phyloP scores from a whole-genome alignment of 345 rosid genomes.

The Bruguiera sexangula region DNA sequence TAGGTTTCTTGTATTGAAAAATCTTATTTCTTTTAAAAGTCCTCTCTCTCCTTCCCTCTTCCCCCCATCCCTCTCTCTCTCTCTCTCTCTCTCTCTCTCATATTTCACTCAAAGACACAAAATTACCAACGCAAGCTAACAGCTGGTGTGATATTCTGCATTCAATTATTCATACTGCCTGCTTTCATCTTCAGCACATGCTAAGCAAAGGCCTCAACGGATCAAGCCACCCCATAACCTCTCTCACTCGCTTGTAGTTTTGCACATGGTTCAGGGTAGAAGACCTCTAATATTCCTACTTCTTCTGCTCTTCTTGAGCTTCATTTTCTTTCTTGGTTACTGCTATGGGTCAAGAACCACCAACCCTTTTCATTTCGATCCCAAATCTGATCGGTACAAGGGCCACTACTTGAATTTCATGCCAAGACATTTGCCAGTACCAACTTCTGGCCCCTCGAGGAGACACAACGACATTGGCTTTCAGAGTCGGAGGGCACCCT shows the following conservation, averaged over 20 bases:
- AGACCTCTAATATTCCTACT: slow-evolving; percentile 21
- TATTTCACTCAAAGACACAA: not conserved
- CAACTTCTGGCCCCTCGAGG: slow-evolving; percentile 88
- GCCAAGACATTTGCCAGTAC: slow-evolving; percentile 78
- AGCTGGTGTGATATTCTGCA: slow-evolving; percentile 10
- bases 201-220: slow-evolving; percentile 6
- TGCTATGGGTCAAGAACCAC: slow-evolving; percentile 51
- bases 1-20: slow-evolving; percentile 14
- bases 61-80: not conserved
- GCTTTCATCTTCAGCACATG: slow-evolving; percentile 21
- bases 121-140: not conserved
- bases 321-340: slow-evolving; percentile 28
- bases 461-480: slow-evolving; percentile 85
- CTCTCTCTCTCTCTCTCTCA: slow-evolving; percentile 8
- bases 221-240: slow-evolving; percentile 1
- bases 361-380: slow-evolving; percentile 41
- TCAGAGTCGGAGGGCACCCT: slow-evolving; percentile 56
- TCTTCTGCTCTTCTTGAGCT: slow-evolving; percentile 4
- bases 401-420: slow-evolving; percentile 71
- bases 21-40: slow-evolving; percentile 13
- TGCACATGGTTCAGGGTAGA: slow-evolving; percentile 39
- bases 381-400: slow-evolving; percentile 23
- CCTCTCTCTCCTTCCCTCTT: slow-evolving; percentile 10
- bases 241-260: not conserved
- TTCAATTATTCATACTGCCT: slow-evolving; percentile 23